Evolutionary conservation across 2,329 filamentous ascomycete genomes (phyloP).

Genomic region (Nigrograna mackinnonii): DNA sequence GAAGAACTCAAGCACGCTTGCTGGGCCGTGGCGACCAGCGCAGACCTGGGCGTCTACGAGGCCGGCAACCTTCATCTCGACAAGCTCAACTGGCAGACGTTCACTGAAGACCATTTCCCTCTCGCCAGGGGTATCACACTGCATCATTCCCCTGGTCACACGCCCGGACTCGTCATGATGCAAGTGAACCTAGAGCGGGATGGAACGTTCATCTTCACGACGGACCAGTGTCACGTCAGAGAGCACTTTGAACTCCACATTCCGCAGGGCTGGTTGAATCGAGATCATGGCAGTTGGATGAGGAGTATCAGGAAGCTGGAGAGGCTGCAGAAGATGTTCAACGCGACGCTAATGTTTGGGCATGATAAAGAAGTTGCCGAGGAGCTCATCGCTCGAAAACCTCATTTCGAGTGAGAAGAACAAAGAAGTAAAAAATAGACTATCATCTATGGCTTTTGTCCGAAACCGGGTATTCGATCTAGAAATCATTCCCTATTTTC

Average conservation of each 20-base stretch:
- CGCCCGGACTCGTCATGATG: too few relatives aligned
- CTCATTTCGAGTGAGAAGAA: too few relatives aligned
- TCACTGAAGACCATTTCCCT: conserved; percentile 24
- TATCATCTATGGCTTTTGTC: too few relatives aligned
- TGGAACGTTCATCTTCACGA: conserved; percentile 45
- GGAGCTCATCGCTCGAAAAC: too few relatives aligned
- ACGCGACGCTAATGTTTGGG: conserved; percentile 36
- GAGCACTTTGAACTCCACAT: conserved; percentile 43
- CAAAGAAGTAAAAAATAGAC: too few relatives aligned
- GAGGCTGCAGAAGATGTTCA: conserved; percentile 31
- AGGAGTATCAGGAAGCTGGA: conserved; percentile 37
- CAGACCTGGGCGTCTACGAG: conserved; percentile 14
- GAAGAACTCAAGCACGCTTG: conserved; percentile 4
- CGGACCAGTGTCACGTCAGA: conserved; percentile 44
- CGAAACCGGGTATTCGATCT: too few relatives aligned
- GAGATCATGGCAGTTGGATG: conserved; percentile 44
- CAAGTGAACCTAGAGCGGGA: background rate
- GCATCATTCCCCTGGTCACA: conserved; percentile 30
- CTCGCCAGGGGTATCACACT: conserved; percentile 27
- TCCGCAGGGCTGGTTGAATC: conserved; percentile 41
- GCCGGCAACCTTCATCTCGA: conserved; percentile 29
- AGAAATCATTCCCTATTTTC: too few relatives aligned
- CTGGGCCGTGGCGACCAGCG: conserved; percentile 1
- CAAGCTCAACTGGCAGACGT: conserved; percentile 31
- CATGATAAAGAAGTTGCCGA: conserved; percentile 24